Base-by-base conservation (phyloP, 2,329 filamentous ascomycete genomes). In the Truncatella angustata region DNA sequence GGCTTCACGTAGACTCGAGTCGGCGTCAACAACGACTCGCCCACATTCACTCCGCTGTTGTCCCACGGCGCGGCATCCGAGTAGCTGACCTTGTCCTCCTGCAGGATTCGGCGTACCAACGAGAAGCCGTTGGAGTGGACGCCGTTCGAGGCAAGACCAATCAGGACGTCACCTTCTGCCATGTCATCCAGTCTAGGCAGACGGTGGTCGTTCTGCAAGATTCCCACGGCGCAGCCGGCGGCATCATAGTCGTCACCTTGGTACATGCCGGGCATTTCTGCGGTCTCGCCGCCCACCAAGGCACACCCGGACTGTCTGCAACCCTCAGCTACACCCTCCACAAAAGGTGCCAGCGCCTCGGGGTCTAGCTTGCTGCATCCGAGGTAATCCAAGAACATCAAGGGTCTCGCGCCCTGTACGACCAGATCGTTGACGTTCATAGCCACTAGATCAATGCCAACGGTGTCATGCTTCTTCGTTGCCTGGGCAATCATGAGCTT, bases 361-460 rank as follows among this genome's bases (percentile, higher is more conserved):
- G 93, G 82, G 60, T 95, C 85, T 20, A 99, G 82, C 69, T 87
- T 88, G 70, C 90, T 91, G 79, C 92, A 97, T 55, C 91, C 93
- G 73, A 95, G 97, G 80, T 96, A 97, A 76, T 99, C 94, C 56
- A 97, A 85, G 81, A 99, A 97, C 79, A 94, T 94, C 58, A 97
- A 80, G 2, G 94, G 92, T 61, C 94, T 90, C 11, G 94, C 94
- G 50, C 94, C 94, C 74, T 97, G 92, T 7, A 97, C 94, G 48
- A 99, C 87, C 0, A 99, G 80, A 66, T 99, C 94, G 70, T 99
- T 99, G 67, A 97, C 94, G 70, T 97, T 97, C 93, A 97, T 97
- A 60, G 94, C 94, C 4, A 99, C 94, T 32, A 99, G 82, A 68
- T 99, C 94, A 62, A 99, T 91, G 55, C 94, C 94, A 10, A 99